These are phyloP conservation scores for Hypoxylon sp. DNA, from an alignment of 2,329 filamentous ascomycete species.

Conservation along the genomic window DNA sequence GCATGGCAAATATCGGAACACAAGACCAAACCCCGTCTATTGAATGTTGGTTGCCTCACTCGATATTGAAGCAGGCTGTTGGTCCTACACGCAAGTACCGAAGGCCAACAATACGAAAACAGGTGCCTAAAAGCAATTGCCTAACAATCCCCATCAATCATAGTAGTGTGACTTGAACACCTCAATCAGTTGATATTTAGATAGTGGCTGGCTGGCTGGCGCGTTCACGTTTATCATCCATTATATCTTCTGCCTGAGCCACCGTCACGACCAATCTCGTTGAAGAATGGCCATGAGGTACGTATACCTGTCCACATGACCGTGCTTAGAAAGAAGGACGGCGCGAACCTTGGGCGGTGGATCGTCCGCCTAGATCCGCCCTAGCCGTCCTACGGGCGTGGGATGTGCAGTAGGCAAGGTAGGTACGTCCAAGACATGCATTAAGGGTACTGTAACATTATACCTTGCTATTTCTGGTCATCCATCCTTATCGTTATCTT, in stretches of 20 bases:
- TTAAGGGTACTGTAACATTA: constrained; percentile 17
- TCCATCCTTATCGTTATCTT: constrained; percentile 41
- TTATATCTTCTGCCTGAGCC: neutral
- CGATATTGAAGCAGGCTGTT: constrained; percentile 19
- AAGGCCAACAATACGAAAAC: constrained; percentile 22
- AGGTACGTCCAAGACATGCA: constrained; percentile 16
- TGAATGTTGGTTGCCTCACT: constrained; percentile 29
- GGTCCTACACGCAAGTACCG: constrained; percentile 30
- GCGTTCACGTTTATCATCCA: constrained; percentile 30
- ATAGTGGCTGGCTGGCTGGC: constrained; percentile 25
- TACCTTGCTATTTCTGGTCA: constrained; percentile 39
- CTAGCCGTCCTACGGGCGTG: constrained; percentile 36
- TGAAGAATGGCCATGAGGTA: neutral
- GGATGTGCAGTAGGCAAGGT: constrained; percentile 6
- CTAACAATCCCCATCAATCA: constrained; percentile 33
- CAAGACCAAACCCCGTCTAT: constrained; percentile 8
- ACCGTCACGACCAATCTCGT: constrained; percentile 15
- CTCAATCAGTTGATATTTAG: constrained; percentile 22
- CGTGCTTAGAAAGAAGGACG: constrained; percentile 18
- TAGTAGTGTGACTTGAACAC: constrained; percentile 14
- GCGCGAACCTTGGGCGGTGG: constrained; percentile 30
- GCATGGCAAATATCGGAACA: constrained; percentile 23
- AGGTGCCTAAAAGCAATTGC: constrained; percentile 41
- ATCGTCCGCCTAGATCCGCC: constrained; percentile 42
- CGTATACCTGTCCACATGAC: constrained; percentile 35